phyloP scores from a whole-genome alignment of 495 filamentous ascomycete genomes.

The Talaromyces wortmannii region DNA sequence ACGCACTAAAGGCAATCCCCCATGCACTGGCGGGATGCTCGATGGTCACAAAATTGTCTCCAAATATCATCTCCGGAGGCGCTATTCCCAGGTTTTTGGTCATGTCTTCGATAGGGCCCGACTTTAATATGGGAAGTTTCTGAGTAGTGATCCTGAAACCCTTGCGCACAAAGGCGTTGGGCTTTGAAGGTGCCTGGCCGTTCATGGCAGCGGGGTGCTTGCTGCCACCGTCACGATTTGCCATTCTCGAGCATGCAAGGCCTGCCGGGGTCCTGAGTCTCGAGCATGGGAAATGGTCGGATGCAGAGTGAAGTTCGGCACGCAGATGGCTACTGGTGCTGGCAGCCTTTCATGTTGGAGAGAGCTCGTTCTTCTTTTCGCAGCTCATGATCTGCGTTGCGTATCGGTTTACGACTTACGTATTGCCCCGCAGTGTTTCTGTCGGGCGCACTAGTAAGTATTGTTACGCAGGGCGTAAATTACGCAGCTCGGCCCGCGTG shows the following conservation, averaged over 20 bases:
- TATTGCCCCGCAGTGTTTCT: too few relatives aligned
- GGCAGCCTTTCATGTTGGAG: background rate
- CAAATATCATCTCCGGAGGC: conserved; percentile 98
- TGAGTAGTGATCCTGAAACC: conserved; percentile 67
- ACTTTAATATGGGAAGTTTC: conserved; percentile 88
- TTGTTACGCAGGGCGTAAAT: too few relatives aligned
- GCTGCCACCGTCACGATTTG: background rate
- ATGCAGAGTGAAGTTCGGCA: background rate
- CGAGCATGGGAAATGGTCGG: background rate
- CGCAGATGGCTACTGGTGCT: background rate
- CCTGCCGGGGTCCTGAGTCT: background rate
- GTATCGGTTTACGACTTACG: too few relatives aligned
- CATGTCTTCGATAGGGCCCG: conserved; percentile 84
- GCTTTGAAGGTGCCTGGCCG: conserved; percentile 9
- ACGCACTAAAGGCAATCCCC: conserved; percentile 73
- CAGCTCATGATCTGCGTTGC: too few relatives aligned
- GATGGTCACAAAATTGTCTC: conserved; percentile 78
- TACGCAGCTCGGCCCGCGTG: background rate
- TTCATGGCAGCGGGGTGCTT: background rate
- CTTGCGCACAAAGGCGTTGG: conserved; percentile 39
- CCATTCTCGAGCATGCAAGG: background rate
- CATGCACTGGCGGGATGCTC: conserved; percentile 63
- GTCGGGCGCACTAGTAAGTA: too few relatives aligned
- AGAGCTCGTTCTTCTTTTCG: too few relatives aligned
- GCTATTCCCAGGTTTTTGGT: conserved; percentile 69